These are phyloP conservation scores for Russula virescens DNA, from an alignment of 768 basidiomycete genomes.

Conservation along the genomic window DNA sequence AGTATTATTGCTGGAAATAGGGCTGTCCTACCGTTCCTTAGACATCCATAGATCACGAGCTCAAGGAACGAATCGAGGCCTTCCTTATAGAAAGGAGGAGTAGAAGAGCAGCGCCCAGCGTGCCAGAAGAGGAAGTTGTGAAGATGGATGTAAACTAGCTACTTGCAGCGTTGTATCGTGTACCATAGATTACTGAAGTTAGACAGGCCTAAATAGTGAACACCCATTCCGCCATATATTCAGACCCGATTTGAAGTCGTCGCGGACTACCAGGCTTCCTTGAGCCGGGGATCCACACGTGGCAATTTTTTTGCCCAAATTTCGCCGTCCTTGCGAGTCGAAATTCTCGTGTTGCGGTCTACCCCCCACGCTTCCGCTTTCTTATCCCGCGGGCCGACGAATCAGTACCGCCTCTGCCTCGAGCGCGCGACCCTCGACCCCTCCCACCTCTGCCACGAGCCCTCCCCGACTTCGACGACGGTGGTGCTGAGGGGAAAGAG, in stretches of 20 bases:
- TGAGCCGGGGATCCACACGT: not conserved
- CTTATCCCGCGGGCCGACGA: constrained; percentile 12
- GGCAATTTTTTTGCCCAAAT: not conserved
- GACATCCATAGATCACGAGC: constrained; percentile 46
- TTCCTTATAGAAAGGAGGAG: constrained; percentile 57
- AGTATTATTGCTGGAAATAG: constrained; percentile 28
- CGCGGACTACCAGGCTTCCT: not conserved
- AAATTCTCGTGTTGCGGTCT: not conserved
- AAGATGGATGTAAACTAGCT: constrained; percentile 22
- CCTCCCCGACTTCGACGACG: constrained; percentile 10
- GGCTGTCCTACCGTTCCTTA: not conserved
- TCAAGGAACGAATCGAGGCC: constrained; percentile 68
- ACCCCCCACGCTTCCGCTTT: constrained; percentile 18
- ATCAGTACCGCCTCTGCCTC: constrained; percentile 15
- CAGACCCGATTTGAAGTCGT: not conserved
- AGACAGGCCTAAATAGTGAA: not conserved
- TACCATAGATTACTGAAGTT: constrained; percentile 5
- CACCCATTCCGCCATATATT: not conserved
- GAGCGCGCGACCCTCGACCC: constrained; percentile 14
- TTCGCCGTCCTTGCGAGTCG: too few species aligned
- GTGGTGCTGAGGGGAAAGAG: constrained; percentile 8
- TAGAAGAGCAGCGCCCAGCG: constrained; percentile 25
- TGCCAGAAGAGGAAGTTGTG: constrained; percentile 22
- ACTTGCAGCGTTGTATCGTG: not conserved
- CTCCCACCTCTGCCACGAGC: constrained; percentile 15